These are phyloP conservation scores for Simplicillium aogashimaense DNA, from an alignment of 2,329 filamentous ascomycete genomes.

Conservation along the genomic window DNA sequence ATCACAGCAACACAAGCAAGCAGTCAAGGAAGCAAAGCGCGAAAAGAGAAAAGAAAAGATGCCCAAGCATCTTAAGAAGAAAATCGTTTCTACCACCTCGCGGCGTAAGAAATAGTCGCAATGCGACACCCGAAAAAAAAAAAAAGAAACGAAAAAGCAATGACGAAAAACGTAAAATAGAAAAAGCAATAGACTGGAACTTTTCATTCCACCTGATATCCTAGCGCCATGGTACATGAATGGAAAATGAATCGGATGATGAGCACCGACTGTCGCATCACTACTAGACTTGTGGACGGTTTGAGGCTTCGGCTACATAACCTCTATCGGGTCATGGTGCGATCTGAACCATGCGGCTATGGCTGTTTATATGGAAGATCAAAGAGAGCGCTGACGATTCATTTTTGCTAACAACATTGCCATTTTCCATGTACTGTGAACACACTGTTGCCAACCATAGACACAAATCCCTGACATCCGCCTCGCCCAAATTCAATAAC, in stretches of 20 bases:
- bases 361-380: constrained; percentile 34
- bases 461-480: neutral
- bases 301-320: constrained; percentile 4
- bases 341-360: constrained; percentile 23
- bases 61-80: constrained; percentile 93
- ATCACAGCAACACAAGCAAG: constrained; percentile 61
- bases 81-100: constrained; percentile 54
- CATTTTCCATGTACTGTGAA: no score
- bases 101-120: constrained; percentile 49
- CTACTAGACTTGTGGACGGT: constrained; percentile 5
- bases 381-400: constrained; percentile 51
- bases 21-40: constrained; percentile 89
- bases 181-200: neutral
- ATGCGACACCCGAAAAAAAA: constrained; percentile 4
- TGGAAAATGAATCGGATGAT: constrained; percentile 33
- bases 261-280: constrained; percentile 27
- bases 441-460: no score
- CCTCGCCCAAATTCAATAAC: neutral
- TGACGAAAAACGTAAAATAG: constrained; percentile 3
- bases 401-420: neutral
- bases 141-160: constrained; percentile 5
- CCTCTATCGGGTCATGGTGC: constrained; percentile 14
- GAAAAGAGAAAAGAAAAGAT: constrained; percentile 94
- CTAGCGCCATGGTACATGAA: neutral
- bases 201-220: neutral